phyloP scores from a whole-genome alignment of 2,329 filamentous ascomycete species.

The Ophiostoma quercus region DNA sequence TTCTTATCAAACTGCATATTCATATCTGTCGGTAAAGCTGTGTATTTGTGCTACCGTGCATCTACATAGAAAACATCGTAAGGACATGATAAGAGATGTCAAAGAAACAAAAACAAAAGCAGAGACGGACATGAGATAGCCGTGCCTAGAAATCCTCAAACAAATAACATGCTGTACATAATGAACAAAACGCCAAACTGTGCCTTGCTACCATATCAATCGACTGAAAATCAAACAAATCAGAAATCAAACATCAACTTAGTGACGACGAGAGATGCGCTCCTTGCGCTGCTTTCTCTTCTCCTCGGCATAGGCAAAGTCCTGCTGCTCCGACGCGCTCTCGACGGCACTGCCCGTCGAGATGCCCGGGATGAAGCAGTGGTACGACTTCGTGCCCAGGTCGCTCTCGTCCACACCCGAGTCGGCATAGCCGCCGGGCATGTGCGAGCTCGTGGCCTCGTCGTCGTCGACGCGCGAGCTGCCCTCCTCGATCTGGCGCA shows the following conservation, averaged over 20 bases:
- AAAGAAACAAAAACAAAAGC: not conserved
- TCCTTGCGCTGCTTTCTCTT: slow-evolving; percentile 39
- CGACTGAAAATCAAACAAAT: slow-evolving; percentile 1
- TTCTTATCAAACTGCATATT: not conserved
- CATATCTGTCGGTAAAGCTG: not conserved
- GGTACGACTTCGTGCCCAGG: slow-evolving; percentile 54
- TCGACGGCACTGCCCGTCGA: slow-evolving; percentile 33
- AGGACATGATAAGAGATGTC: not conserved
- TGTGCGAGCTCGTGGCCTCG: slow-evolving; percentile 31
- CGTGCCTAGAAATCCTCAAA: not conserved
- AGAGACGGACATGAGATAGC: not conserved
- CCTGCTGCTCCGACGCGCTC: slow-evolving; percentile 32
- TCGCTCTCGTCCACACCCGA: slow-evolving; percentile 39
- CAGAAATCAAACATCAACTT: not conserved
- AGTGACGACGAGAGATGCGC: slow-evolving; percentile 25
- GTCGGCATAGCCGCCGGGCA: slow-evolving; percentile 36
- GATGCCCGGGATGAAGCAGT: slow-evolving; percentile 51
- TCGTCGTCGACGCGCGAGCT: slow-evolving; percentile 32
- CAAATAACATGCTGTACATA: not conserved
- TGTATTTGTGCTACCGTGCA: not conserved
- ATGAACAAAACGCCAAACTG: not conserved
- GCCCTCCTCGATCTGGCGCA: slow-evolving; percentile 33
- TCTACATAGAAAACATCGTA: not conserved
- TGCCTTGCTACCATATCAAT: not conserved
- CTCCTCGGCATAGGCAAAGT: slow-evolving; percentile 40